A percentile compares a stretch with the other conserved stretches of the same genome.
Conservation (phyloP, 768 basidiomycete species). For the Podaxis sp. region DNA sequence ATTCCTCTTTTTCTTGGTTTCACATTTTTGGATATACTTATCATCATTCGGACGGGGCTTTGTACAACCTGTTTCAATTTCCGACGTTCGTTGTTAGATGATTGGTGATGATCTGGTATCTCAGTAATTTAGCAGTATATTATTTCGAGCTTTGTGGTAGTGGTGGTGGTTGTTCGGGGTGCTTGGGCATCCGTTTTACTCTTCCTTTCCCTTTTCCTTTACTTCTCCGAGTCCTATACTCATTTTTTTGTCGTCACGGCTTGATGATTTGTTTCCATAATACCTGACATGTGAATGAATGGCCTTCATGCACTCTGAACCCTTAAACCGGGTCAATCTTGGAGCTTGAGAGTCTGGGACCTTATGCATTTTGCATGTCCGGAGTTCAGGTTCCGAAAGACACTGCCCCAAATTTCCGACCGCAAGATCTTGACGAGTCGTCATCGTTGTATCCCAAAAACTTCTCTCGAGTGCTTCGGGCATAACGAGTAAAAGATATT, state of each 20-base stretch:
- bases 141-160: background rate
- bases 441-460: too few relatives aligned
- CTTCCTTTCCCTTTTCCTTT: background rate
- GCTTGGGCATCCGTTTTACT: too few relatives aligned
- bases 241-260: background rate
- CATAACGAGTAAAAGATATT: too few relatives aligned
- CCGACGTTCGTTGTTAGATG: background rate
- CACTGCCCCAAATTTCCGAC: too few relatives aligned
- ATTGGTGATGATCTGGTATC: conserved; percentile 10
- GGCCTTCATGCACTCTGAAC: too few relatives aligned
- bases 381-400: too few relatives aligned
- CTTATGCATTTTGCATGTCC: too few relatives aligned
- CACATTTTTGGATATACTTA: background rate
- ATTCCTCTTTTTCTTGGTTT: background rate
- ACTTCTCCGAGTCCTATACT: background rate
- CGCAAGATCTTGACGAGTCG: too few relatives aligned
- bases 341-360: too few relatives aligned
- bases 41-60: background rate
- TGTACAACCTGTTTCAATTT: too few relatives aligned
- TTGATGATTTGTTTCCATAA: background rate
- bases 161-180: background rate
- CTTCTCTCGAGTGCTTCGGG: too few relatives aligned
- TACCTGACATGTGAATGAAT: background rate
- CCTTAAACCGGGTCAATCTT: too few relatives aligned
- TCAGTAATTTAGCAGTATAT: background rate